A percentile compares a stretch with the other conserved stretches of the same genome.
Evolutionary conservation across 192 early-diverging fungal species (phyloP).

Genomic region (Rhizophagus prolifer): DNA sequence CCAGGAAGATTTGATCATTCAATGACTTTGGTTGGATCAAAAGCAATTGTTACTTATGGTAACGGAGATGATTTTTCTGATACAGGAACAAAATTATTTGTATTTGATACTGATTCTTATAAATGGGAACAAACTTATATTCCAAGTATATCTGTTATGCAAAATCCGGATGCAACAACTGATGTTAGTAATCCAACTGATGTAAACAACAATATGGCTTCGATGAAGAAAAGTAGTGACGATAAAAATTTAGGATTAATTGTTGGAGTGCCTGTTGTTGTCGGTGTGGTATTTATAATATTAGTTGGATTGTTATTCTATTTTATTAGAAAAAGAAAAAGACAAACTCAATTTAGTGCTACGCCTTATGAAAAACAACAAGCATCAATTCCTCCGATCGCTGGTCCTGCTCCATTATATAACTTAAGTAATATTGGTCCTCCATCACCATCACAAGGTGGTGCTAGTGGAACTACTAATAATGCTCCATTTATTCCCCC

Average conservation of each 20-base stretch:
- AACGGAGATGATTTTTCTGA: neutral
- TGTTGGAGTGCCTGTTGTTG: neutral
- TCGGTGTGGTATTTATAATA: neutral
- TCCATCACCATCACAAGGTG: neutral
- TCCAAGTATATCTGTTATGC: neutral
- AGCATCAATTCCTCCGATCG: neutral
- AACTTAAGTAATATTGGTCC: neutral
- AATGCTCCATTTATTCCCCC: neutral
- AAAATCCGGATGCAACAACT: neutral
- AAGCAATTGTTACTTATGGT: constrained; percentile 16
- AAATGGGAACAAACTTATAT: neutral
- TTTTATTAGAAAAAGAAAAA: neutral
- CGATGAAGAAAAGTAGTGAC: neutral
- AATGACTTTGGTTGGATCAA: constrained; percentile 20
- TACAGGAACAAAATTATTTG: neutral
- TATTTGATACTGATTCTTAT: neutral
- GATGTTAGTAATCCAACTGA: neutral
- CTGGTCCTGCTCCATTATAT: neutral
- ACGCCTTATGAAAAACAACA: neutral
- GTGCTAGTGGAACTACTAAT: neutral
- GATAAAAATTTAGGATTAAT: neutral
- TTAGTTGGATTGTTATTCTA: neutral
- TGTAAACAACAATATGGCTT: neutral
- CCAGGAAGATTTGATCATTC: neutral
- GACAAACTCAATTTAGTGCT: neutral